Percentiles rank a stretch among this genome's conserved stretches.
These are phyloP conservation scores for Rehmannia glutinosa DNA, from an alignment of 257 asterid genomes.

Conservation along the genomic window DNA sequence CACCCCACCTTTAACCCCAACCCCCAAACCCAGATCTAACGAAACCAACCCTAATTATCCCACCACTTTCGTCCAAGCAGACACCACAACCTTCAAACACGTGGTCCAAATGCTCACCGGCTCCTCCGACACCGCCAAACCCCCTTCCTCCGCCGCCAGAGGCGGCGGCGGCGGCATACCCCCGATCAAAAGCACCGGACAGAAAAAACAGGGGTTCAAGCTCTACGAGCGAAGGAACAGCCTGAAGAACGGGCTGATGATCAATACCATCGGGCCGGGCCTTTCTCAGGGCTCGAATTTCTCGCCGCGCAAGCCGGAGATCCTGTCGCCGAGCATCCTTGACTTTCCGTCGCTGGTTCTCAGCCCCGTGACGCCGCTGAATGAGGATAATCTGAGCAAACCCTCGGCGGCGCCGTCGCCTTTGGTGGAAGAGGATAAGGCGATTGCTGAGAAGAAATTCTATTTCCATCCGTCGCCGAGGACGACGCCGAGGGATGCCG, in stretches of 20 bases:
- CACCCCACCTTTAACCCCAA: constrained; percentile 61
- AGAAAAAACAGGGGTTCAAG: constrained; percentile 79
- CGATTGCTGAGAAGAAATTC: constrained; percentile 89
- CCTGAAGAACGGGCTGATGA: constrained; percentile 74
- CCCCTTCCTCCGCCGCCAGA: constrained; percentile 27
- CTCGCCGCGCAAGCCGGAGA: constrained; percentile 60
- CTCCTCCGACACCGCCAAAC: constrained; percentile 51
- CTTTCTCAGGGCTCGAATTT: constrained; percentile 24
- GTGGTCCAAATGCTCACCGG: constrained; percentile 98
- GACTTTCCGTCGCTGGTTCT: constrained; percentile 80
- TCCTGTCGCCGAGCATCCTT: constrained; percentile 82
- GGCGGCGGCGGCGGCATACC: constrained; percentile 42
- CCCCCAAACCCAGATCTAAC: constrained; percentile 71
- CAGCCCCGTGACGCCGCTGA: constrained; percentile 82
- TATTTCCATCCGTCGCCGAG: constrained; percentile 77
- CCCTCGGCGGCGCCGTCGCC: constrained; percentile 32
- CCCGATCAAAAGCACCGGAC: constrained; percentile 57
- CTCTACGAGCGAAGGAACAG: constrained; percentile 82
- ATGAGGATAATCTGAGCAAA: constrained; percentile 37
- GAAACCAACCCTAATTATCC: constrained; percentile 67
- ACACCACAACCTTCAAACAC: constrained; percentile 76
- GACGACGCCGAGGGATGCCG: constrained; percentile 36
- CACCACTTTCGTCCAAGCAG: constrained; percentile 85
- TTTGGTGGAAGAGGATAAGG: constrained; percentile 60
- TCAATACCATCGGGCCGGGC: constrained; percentile 64